These are phyloP conservation scores for Thermoascus crustaceus DNA, from an alignment of 2,329 filamentous ascomycete species.

Conservation along the genomic window DNA sequence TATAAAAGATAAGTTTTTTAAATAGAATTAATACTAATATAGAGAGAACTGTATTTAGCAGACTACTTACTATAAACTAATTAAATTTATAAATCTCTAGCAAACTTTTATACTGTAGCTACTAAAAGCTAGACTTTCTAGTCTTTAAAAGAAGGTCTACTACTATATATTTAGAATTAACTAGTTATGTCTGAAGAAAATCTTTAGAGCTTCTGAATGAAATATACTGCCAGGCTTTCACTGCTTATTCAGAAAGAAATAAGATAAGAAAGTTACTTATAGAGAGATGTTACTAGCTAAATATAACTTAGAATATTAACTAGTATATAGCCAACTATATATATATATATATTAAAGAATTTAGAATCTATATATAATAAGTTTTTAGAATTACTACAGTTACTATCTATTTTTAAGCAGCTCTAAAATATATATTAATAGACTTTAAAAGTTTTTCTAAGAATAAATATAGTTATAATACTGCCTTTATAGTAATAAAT, in stretches of 20 bases:
- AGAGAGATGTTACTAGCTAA: background rate
- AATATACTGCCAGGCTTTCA: background rate
- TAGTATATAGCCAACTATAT: constrained; percentile 4
- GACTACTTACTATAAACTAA: background rate
- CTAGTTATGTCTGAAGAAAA: background rate
- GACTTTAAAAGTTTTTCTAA: background rate
- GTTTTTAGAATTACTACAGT: background rate
- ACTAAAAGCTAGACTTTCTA: background rate
- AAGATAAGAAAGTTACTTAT: background rate
- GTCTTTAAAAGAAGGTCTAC: too few relatives aligned
- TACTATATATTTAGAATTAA: constrained; percentile 1
- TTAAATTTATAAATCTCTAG: background rate
- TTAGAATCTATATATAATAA: background rate
- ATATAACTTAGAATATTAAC: constrained; percentile 1
- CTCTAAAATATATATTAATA: too few relatives aligned
- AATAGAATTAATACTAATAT: background rate
- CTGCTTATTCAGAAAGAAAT: background rate
- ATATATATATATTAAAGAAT: background rate
- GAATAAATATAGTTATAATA: background rate
- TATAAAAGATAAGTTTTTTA: background rate
- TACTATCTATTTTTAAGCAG: too few relatives aligned
- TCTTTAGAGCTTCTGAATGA: constrained; percentile 2
- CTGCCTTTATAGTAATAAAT: background rate
- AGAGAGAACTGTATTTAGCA: background rate
- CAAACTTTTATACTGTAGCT: background rate